These are phyloP conservation scores for Euphorbia celastroides DNA, from an alignment of 441 rosid genomes.

Conservation along the genomic window DNA sequence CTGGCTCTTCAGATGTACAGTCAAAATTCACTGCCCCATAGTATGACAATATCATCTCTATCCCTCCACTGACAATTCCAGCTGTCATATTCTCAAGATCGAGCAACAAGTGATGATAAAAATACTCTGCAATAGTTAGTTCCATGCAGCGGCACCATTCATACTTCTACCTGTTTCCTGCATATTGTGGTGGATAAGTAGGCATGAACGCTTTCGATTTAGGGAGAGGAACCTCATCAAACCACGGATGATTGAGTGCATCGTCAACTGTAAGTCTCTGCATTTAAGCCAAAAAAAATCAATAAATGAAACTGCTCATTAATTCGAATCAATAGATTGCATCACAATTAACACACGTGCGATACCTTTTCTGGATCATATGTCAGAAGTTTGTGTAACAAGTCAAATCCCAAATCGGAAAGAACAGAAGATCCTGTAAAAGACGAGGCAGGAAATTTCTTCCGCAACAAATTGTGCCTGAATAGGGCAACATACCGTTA, in stretches of 20 bases:
- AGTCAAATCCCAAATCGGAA: slow-evolving; percentile 74
- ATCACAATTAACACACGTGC: background rate
- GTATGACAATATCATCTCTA: slow-evolving; percentile 4
- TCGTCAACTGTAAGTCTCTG: slow-evolving; percentile 77
- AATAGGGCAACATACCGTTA: slow-evolving; percentile 10
- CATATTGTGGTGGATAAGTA: slow-evolving; percentile 46
- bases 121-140: background rate
- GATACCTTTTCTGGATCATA: slow-evolving; percentile 68
- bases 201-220: slow-evolving; percentile 73
- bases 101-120: background rate
- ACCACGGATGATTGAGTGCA: slow-evolving; percentile 80
- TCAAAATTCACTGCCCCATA: background rate
- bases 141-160: slow-evolving; percentile 8
- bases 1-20: background rate
- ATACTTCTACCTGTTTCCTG: slow-evolving; percentile 24
- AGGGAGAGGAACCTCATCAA: slow-evolving; percentile 65
- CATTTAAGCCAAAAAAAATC: slow-evolving; percentile 20
- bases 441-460: slow-evolving; percentile 65
- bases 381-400: slow-evolving; percentile 58
- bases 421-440: slow-evolving; percentile 70
- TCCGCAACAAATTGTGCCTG: slow-evolving; percentile 67
- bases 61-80: background rate
- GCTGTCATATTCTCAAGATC: background rate
- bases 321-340: background rate
- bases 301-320: background rate